Evolutionary conservation across 768 basidiomycete species (phyloP), one percentile per base, ranked within the genome.

Genomic region (Lentinula aciculospora): DNA sequence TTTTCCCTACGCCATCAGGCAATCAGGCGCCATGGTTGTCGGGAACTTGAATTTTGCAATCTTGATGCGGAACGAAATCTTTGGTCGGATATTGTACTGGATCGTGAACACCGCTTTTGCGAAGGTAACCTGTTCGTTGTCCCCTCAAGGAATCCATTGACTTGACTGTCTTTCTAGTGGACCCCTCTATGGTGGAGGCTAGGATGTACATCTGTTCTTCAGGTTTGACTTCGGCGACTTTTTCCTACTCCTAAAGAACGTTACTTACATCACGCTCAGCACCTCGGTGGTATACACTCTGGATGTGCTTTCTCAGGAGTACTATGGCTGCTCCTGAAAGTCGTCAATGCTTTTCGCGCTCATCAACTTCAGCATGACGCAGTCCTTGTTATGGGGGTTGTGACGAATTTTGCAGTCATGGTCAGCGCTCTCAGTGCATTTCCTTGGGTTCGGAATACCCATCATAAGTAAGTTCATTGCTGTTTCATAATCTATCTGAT

Each of bases 251-350:
- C 50, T 50, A 27, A 58, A 37, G 48, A 36, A 39, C 32, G 21
- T 37, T 44, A 63, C 67, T 29, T n/a, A 40, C 31, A 55, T 53
- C 53, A 32, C 50, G 55, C 32, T 31, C 67, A 85, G 80, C 89
- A 92, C 69, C 80, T 92, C 29, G 89, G 89, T 13, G 89, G 89
- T 17, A 88, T 90, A 62, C 89, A 92, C 65, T 84, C 82, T 49
- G 88, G 87, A 21, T 91, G 88, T 64, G 87, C 86, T 0, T 65
- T 83, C 29, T 87, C 88, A 19, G 87, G 85, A 58, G 78, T 86
- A 29, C 72, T 80, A 2, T 91, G 89, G 89, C 74, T 90, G 46
- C 66, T 88, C 47, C 79, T 81, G 62, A 85, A 82, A 67, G 73
- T 89, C 50, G 75, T 82, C 58, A 75, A 77, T 56, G 82, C 81